Evolutionary conservation across 805 yeast genomes (phyloP).

Genomic region (Cyberlindnera americana): DNA sequence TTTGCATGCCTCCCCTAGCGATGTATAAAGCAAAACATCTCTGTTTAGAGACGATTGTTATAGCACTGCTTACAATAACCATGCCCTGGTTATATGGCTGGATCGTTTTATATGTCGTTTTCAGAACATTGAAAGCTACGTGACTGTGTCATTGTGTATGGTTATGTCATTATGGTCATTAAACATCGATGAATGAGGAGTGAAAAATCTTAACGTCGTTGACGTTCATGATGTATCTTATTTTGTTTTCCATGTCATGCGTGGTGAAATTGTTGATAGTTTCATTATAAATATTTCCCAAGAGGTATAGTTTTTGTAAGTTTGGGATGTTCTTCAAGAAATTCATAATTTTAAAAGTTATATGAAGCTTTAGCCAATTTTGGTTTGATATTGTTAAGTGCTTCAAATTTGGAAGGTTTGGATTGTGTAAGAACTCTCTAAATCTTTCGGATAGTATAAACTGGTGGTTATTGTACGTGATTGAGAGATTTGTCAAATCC

Average conservation of each 20-base stretch:
- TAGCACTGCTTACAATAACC: too few relatives aligned
- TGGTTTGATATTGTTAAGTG: conserved; percentile 30
- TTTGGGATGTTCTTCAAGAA: conserved; percentile 32
- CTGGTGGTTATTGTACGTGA: conserved; percentile 30
- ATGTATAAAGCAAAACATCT: too few relatives aligned
- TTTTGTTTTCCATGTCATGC: conserved; percentile 27
- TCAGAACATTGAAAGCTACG: not conserved
- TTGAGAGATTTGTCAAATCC: conserved; percentile 23
- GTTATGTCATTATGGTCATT: not conserved
- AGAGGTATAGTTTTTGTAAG: conserved; percentile 27
- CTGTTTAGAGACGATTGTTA: too few relatives aligned
- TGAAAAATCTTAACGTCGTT: conserved; percentile 33
- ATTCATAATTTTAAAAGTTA: conserved; percentile 31
- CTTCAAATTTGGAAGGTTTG: conserved; percentile 26
- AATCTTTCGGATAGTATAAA: conserved; percentile 36
- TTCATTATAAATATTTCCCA: conserved; percentile 34
- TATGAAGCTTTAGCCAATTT: conserved; percentile 28
- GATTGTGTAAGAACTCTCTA: conserved; percentile 29
- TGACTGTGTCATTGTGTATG: too few relatives aligned
- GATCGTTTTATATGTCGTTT: too few relatives aligned
- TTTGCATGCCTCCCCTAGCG: too few relatives aligned
- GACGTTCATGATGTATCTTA: conserved; percentile 26
- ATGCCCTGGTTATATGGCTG: not conserved
- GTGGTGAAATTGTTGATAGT: conserved; percentile 29
- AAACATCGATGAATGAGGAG: conserved; percentile 28